phyloP scores from a whole-genome alignment of 208 protist species.

The Herpetomonas samuelpessoai region DNA sequence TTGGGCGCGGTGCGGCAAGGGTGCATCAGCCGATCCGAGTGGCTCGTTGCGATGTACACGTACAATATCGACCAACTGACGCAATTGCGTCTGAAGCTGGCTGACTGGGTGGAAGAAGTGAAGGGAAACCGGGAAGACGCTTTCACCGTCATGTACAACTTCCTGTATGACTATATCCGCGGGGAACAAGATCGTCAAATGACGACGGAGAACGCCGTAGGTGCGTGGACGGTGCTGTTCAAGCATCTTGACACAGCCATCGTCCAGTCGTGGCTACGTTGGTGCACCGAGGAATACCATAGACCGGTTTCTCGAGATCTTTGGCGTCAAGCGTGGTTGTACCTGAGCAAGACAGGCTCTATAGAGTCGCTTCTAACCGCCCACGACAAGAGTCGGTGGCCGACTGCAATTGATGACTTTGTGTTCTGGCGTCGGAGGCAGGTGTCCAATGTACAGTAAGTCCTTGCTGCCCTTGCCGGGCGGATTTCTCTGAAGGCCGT shows the following conservation, averaged over 20 bases:
- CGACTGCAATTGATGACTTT: conserved; percentile 71
- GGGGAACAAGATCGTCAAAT: conserved; percentile 74
- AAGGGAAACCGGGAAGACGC: conserved; percentile 12
- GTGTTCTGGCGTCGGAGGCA: conserved; percentile 28
- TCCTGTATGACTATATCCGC: conserved; percentile 84
- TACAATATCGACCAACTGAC: conserved; percentile 42
- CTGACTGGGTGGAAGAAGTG: conserved; percentile 59
- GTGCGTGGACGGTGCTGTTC: conserved; percentile 73
- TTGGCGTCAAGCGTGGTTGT: conserved; percentile 67
- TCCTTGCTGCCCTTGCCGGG: no score
- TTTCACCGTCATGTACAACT: conserved; percentile 79
- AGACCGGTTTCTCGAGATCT: conserved; percentile 71
- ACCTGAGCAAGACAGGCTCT: conserved; percentile 20
- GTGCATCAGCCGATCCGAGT: conserved; percentile 63
- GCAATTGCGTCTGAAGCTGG: conserved; percentile 40
- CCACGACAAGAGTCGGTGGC: conserved; percentile 31
- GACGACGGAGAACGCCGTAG: conserved; percentile 33
- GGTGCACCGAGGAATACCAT: conserved; percentile 36
- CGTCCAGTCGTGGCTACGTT: conserved; percentile 43
- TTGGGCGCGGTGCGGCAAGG: conserved; percentile 45
- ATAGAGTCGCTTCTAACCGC: conserved; percentile 7
- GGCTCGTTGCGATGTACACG: conserved; percentile 60
- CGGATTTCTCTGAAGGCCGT: no score
- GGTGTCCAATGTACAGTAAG: not conserved
- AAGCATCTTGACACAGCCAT: conserved; percentile 7